These are phyloP conservation scores for Lactarius vividus DNA, from an alignment of 768 basidiomycete species.

Conservation along the genomic window DNA sequence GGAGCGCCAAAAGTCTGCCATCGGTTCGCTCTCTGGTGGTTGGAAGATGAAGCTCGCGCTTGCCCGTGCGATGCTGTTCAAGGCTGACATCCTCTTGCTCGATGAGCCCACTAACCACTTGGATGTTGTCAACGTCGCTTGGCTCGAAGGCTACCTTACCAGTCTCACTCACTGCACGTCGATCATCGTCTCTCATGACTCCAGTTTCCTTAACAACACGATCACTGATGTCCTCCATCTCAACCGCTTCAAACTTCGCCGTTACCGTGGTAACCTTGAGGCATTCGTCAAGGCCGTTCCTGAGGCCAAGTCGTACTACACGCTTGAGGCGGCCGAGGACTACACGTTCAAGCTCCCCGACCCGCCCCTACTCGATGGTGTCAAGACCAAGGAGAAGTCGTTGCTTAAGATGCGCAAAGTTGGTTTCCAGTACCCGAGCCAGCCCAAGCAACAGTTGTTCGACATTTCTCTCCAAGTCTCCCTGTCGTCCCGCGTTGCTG, in stretches of 20 bases:
- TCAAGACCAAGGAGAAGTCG: constrained; percentile 99
- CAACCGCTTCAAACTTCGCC: constrained; percentile 96
- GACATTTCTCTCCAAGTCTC: constrained; percentile 97
- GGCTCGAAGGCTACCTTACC: constrained; percentile 94
- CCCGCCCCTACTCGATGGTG: constrained; percentile 96
- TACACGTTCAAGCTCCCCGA: constrained; percentile 99
- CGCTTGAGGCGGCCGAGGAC: constrained; percentile 91
- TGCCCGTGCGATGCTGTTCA: constrained; percentile 96
- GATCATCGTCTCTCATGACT: constrained; percentile 98
- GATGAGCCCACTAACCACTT: constrained; percentile 98
- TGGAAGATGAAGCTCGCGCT: constrained; percentile 99
- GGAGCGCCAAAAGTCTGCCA: constrained; percentile 79
- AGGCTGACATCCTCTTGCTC: constrained; percentile 93
- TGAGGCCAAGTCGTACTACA: constrained; percentile 98
- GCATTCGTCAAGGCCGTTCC: constrained; percentile 91
- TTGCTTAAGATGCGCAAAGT: constrained; percentile 97
- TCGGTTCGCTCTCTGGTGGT: constrained; percentile 93
- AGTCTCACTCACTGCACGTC: constrained; percentile 89
- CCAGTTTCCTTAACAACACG: constrained; percentile 95
- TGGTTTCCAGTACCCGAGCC: constrained; percentile 92
- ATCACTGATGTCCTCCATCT: constrained; percentile 97
- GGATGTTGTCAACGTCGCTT: constrained; percentile 96
- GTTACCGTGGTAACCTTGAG: constrained; percentile 95
- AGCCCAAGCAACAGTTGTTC: constrained; percentile 84
- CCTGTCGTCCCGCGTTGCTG: constrained; percentile 95